Conservation (phyloP, 2,329 filamentous ascomycete genomes). For the Uncinocarpus reesii region DNA sequence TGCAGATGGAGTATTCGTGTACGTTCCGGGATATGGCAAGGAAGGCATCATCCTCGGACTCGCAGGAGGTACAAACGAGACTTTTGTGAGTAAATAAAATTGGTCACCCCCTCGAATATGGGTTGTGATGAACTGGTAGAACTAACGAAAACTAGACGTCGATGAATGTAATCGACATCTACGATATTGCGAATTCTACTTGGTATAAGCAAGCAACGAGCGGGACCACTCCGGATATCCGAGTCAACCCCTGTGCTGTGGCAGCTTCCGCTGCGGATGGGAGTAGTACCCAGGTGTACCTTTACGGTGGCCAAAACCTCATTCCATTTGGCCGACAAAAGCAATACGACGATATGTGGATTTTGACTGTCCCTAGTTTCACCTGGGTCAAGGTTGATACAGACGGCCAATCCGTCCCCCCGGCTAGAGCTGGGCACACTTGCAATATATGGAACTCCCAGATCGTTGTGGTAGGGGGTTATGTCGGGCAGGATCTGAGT, state of each 20-base stretch:
- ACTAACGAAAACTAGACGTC: constrained; percentile 35
- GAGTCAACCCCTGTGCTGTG: constrained; percentile 60
- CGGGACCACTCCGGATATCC: constrained; percentile 48
- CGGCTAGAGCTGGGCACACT: constrained; percentile 59
- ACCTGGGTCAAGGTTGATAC: constrained; percentile 62
- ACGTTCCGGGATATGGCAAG: constrained; percentile 64
- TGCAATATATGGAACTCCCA: constrained; percentile 72
- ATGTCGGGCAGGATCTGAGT: constrained; percentile 47
- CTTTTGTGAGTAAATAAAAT: constrained; percentile 45
- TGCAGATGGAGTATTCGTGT: constrained; percentile 62
- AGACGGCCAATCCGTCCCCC: constrained; percentile 38
- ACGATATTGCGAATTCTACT: constrained; percentile 57
- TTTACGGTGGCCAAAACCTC: constrained; percentile 67
- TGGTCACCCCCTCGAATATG: background rate
- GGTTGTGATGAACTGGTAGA: background rate
- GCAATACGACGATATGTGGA: constrained; percentile 66
- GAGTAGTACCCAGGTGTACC: constrained; percentile 65
- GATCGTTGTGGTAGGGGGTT: constrained; percentile 69
- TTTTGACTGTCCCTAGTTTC: constrained; percentile 68
- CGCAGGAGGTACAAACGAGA: constrained; percentile 59
- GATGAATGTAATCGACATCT: constrained; percentile 70
- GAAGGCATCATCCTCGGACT: constrained; percentile 68
- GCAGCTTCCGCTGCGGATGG: constrained; percentile 63
- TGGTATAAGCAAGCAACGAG: constrained; percentile 67
- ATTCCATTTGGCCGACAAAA: constrained; percentile 49